Evolutionary conservation across 441 rosid species (phyloP).

Genomic region (Theobroma grandiflorum): DNA sequence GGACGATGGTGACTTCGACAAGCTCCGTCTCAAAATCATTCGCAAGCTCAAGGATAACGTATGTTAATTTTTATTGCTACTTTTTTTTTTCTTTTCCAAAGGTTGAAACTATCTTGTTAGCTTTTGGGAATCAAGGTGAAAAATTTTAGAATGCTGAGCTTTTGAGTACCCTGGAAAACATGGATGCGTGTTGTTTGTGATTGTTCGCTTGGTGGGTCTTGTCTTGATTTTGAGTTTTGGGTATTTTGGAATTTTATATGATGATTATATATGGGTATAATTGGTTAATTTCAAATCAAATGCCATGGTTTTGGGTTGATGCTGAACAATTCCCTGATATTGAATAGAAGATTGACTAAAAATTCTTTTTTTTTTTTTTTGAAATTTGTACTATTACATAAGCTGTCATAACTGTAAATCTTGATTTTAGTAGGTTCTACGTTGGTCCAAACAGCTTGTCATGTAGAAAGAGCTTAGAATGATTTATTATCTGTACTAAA

Average conservation of each 20-base stretch:
- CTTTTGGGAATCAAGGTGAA: neutral
- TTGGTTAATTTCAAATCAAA: constrained; percentile 7
- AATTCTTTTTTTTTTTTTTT: neutral
- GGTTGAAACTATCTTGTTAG: neutral
- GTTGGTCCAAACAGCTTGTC: neutral
- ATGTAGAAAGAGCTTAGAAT: neutral
- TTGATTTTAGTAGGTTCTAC: neutral
- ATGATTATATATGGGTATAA: neutral
- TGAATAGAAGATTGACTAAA: neutral
- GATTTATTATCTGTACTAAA: neutral
- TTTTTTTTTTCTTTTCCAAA: neutral
- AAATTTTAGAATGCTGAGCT: constrained; percentile 16
- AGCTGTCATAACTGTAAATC: neutral
- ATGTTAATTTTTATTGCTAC: neutral
- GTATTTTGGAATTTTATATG: neutral
- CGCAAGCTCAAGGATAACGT: constrained; percentile 91
- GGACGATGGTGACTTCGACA: constrained; percentile 94
- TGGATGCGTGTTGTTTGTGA: neutral
- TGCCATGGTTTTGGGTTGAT: neutral
- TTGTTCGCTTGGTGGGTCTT: neutral
- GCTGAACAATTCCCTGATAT: neutral
- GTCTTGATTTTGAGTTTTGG: neutral
- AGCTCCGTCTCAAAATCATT: constrained; percentile 84
- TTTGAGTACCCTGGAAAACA: constrained; percentile 10
- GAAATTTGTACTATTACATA: neutral